Percentiles rank a stretch among this genome's conserved stretches.
phyloP scores from a whole-genome alignment of 805 yeast genomes.

The Candida multigemmis region DNA sequence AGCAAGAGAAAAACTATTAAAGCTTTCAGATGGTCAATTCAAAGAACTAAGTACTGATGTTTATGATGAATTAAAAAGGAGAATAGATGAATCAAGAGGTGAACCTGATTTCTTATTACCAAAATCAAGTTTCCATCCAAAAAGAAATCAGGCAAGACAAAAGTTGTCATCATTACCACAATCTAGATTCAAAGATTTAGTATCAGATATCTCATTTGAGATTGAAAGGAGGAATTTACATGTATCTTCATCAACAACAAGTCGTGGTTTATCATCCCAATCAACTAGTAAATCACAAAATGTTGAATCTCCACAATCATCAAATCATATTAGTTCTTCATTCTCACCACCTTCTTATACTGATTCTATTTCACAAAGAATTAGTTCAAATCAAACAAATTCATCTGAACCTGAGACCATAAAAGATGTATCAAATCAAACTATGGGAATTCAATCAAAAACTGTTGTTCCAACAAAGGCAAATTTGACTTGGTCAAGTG shows the following conservation, averaged over 20 bases:
- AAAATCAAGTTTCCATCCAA: slow-evolving; percentile 72
- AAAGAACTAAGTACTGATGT: slow-evolving; percentile 90
- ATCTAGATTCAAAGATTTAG: slow-evolving; percentile 78
- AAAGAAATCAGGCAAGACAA: slow-evolving; percentile 91
- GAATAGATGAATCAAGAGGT: slow-evolving; percentile 51
- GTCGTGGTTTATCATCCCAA: too few relatives aligned
- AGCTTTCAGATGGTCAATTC: slow-evolving; percentile 75
- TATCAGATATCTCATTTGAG: slow-evolving; percentile 81
- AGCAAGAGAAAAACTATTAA: slow-evolving; percentile 79
- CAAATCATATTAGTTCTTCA: too few relatives aligned
- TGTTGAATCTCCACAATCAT: too few relatives aligned
- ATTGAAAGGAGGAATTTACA: slow-evolving; percentile 69
- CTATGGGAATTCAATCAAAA: slow-evolving; percentile 46
- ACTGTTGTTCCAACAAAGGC: slow-evolving; percentile 82
- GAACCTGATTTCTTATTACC: slow-evolving; percentile 63
- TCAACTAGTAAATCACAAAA: too few relatives aligned
- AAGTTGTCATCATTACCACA: slow-evolving; percentile 80
- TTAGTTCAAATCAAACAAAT: too few relatives aligned
- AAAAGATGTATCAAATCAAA: slow-evolving; percentile 7
- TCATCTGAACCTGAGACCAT: too few relatives aligned
- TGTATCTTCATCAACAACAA: slow-evolving; percentile 7
- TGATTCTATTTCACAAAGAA: too few relatives aligned
- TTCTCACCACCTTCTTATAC: too few relatives aligned
- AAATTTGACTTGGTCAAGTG: slow-evolving; percentile 80
- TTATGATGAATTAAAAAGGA: slow-evolving; percentile 80